Base-by-base conservation (phyloP, 2,329 filamentous ascomycete species). In the Endoconidiophora polonica region DNA sequence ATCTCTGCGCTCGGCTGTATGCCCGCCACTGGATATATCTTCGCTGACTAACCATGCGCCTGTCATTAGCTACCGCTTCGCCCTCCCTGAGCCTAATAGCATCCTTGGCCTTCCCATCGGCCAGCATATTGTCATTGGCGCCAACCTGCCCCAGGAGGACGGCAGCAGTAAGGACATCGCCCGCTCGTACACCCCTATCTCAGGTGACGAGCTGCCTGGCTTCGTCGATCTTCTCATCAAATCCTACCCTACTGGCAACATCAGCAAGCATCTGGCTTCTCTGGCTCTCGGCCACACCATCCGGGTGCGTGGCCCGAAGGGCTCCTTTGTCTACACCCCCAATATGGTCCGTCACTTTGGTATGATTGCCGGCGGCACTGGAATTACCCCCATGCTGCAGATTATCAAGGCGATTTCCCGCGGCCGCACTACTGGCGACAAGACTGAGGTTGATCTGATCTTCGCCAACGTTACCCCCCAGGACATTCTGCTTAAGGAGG, bases 331-430 rank as follows among this genome's bases (percentile, higher is more conserved):
- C 55, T 98, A 98, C 71, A 86, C 82, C 16, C 87, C 90, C 59
- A 95, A 95, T 73, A 90, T 98, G 84, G 86, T 90, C 59, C 81
- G 85, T 56, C 85, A 85, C 67, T 94, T 98, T 58, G 91, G 88
- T 62, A 98, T 98, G 91, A 86, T 98, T 62, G 87, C 91, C 56
- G 91, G 91, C 58, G 91, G 91, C 57, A 96, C 91, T 33, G 91
- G 91, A 58, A 96, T 98, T 65, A 96, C 91, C 7, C 91, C 91
- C 54, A 98, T 98, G 91, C 76, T 96, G 56, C 91, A 98, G 71
- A 79, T 98, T 59, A 80, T 94, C 63, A 83, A 87, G 60, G 91
- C 90, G 53, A 87, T 96, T 58, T 77, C 88, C 59, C 79, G 86
- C 58, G 86, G 86, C 60, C 79, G 86, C 58, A 73, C 79, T 49